Base-by-base conservation (phyloP, 805 yeast species). In the Yamadazyma ubonensis region DNA sequence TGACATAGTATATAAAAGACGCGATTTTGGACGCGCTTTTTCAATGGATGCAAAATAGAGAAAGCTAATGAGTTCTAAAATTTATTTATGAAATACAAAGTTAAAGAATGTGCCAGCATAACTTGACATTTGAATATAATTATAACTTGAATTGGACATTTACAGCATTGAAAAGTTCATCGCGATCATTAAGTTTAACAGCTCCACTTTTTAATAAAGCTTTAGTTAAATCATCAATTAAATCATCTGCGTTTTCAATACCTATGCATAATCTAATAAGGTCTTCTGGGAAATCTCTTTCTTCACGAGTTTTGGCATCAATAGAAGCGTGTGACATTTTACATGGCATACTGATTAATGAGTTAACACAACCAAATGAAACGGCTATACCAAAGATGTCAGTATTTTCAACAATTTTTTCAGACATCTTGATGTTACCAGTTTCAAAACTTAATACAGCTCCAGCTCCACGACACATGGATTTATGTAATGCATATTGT, bases 281-380 rank as follows among this genome's bases (percentile, higher is more conserved):
- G 58, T 91, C 97, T 62, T 90, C 97, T 2, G 96, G 96, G 65
- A 90, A 81, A 32, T 81, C 88, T 59, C 98, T 79, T 60, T 85
- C 95, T 35, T 81, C 81, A 61, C 97, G 79, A 3, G 87, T 81
- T 55, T 86, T 79, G 18, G 89, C 83, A 52, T 89, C 96, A 46
- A 90, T 90, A 2, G 96, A 83, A n/a, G 97, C 97, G 58, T 90
- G 98, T 5, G 96, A 86, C 97, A 90, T 90, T 61, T 78, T 78
- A 62, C 97, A 87, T 11, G 98, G 98, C 81, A 90, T 77, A 28
- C 96, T 87, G 42, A 90, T 87, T 57, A 90, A 73, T 12, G 96
- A 86, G 69, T 88, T 87, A 45, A 91, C 96, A 60, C 96, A 85
- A 16, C 98, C 98, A 64, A 90, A 90, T 8, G 95, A 85, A 6